A percentile compares a stretch with the other conserved stretches of the same genome.
These are phyloP conservation scores for Chlamydomonas sp. DNA, from an alignment of 139 green algal genomes.

Conservation along the genomic window DNA sequence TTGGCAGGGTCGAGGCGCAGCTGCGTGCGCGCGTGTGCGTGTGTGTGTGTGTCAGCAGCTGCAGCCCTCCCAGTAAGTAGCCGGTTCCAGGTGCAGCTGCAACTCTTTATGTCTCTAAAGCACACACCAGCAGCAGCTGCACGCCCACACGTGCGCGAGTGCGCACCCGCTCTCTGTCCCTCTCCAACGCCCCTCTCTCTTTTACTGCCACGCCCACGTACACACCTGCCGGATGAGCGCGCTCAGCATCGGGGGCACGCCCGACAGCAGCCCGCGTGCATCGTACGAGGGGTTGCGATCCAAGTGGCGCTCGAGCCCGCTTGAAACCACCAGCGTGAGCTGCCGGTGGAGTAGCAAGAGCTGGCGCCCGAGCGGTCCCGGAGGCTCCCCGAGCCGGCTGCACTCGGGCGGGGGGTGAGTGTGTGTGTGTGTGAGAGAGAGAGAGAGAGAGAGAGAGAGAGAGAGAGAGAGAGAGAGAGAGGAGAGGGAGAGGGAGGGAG, in stretches of 20 bases:
- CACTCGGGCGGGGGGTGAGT: no score
- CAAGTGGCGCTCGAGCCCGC: conserved; percentile 56
- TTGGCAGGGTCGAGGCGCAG: no score
- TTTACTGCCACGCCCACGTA: conserved; percentile 4
- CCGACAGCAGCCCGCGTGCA: conserved; percentile 48
- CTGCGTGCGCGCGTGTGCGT: no score
- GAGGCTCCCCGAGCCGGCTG: conserved; percentile 31
- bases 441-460: background rate
- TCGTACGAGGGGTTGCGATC: conserved; percentile 59
- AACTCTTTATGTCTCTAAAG: no score
- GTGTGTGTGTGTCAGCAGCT: no score
- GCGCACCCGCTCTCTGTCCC: no score
- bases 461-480: background rate
- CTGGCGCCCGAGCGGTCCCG: conserved; percentile 39
- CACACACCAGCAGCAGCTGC: no score
- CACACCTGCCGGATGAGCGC: conserved; percentile 11
- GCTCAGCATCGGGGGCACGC: conserved; percentile 23
- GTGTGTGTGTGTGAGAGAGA: no score
- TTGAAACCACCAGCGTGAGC: conserved; percentile 42
- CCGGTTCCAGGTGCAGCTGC: no score
- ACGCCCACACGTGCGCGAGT: no score
- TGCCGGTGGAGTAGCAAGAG: conserved; percentile 54
- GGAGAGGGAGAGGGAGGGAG: background rate
- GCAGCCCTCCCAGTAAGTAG: no score
- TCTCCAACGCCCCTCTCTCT: background rate